phyloP scores from a whole-genome alignment of 75 land plant genomes.

The Cryptomeria japonica region DNA sequence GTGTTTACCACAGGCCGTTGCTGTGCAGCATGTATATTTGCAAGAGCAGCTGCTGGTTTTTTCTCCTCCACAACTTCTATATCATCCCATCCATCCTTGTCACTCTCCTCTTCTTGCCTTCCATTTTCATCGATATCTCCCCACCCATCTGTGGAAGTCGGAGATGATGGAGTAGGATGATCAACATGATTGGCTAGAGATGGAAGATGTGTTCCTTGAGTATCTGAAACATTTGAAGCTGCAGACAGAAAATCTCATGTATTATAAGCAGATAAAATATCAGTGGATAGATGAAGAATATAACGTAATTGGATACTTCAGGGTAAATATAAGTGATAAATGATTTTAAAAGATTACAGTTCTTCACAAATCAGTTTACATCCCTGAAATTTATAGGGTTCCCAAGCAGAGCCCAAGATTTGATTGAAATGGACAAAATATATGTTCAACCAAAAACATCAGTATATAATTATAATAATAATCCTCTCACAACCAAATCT shows the following conservation, averaged over 20 bases:
- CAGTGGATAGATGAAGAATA: not conserved
- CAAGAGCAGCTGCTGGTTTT: constrained; percentile 65
- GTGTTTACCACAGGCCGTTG: constrained; percentile 71
- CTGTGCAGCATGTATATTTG: constrained; percentile 93
- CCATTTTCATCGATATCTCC: constrained; percentile 77
- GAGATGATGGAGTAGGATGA: constrained; percentile 62
- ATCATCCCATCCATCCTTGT: constrained; percentile 98
- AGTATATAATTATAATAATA: not conserved
- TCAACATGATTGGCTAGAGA: constrained; percentile 32
- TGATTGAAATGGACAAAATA: not conserved
- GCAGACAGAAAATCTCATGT: not conserved
- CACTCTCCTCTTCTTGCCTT: constrained; percentile 57
- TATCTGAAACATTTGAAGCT: constrained; percentile 12
- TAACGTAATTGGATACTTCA: not conserved
- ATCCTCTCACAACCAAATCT: too few species aligned
- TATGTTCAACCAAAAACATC: not conserved
- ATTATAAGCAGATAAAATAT: constrained; percentile 8
- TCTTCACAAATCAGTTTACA: not conserved
- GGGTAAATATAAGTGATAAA: not conserved
- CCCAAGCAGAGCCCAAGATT: not conserved
- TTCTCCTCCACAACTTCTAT: constrained; percentile 64
- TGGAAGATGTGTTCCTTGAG: constrained; percentile 19
- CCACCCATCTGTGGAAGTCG: constrained; percentile 95
- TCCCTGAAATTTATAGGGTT: not conserved
- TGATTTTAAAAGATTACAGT: not conserved